Evolutionary conservation across 805 yeast genomes (phyloP), one percentile per base, ranked within the genome.

Genomic region (Cyberlindnera japonica): DNA sequence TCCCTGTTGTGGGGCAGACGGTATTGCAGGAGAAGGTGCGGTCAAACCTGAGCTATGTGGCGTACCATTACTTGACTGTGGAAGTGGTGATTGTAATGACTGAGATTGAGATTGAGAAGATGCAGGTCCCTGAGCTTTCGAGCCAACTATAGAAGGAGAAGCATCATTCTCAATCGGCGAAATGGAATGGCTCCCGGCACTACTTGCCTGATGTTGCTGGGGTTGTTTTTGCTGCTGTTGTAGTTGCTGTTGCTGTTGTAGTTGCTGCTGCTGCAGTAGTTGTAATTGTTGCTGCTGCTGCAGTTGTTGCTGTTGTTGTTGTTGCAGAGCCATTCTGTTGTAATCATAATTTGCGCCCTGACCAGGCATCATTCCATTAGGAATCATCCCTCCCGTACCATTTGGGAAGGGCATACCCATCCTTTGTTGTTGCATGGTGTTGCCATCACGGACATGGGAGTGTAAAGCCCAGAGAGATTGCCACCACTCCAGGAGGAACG

Each of bases 401-500:
- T 15, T 17, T 9, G 28, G 34, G 25, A 31, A 20, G 15, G 12
- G 16, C 24, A 25, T 25, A 9, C n/a, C 14, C 34, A 31, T 31
- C 9, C 25, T 16, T 16, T 42, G 44, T 38, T 36, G 67, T 29
- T 27, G 55, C 47, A 40, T 53, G 54, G 50, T 35, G 9, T 64
- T 62, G 1, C 63, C 55, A 5, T 55, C 55, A 38, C 67, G 65
- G 5, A 75, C 67, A 37, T 65, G 69, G 9, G 70, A 62, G 47
- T 74, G 76, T n/a, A 72, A 42, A 13, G 72, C 62, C 73, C 77
- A 71, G 12, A 77, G 50, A 9, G 70, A 58, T 37, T 69, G 66
- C 79, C 80, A 77, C 82, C 82, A 77, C 47, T 77, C 80, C 35
- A 71, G 54, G 12, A 77, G 54, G 44, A 74, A 74, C 0, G 77